Percentiles rank a stretch among this genome's conserved stretches.
These are phyloP conservation scores for Paxillus rubicundulus DNA, from an alignment of 768 basidiomycete genomes.

Conservation along the genomic window DNA sequence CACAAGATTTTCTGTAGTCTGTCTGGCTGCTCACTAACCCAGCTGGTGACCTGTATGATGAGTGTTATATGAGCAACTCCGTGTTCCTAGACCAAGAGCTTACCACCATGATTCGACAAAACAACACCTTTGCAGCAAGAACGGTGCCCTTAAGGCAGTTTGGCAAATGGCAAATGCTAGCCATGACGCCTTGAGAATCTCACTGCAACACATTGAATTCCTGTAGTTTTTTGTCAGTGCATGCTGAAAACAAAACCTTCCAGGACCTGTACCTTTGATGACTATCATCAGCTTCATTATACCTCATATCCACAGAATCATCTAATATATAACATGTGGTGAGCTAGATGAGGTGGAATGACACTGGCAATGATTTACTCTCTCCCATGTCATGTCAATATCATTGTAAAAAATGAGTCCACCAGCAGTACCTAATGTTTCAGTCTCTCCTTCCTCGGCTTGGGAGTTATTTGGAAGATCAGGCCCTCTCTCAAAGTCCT, in stretches of 20 bases:
- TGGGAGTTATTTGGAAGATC: constrained; percentile 23
- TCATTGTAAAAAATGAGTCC: constrained; percentile 66
- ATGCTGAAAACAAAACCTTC: not conserved
- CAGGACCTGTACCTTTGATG: constrained; percentile 54
- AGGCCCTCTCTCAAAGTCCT: constrained; percentile 50
- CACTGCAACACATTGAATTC: constrained; percentile 72
- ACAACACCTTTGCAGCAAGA: constrained; percentile 87
- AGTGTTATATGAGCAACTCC: constrained; percentile 1
- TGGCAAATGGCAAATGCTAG: constrained; percentile 5
- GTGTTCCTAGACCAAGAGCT: constrained; percentile 5
- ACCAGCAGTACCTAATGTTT: constrained; percentile 65
- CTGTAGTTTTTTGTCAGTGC: constrained; percentile 32
- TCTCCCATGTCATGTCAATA: constrained; percentile 75
- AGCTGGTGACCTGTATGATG: constrained; percentile 59
- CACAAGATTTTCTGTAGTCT: not conserved
- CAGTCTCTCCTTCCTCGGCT: constrained; percentile 34
- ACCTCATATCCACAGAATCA: constrained; percentile 71
- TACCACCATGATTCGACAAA: constrained; percentile 89
- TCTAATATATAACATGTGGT: constrained; percentile 37
- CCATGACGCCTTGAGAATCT: not conserved
- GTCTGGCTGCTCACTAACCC: constrained; percentile 56
- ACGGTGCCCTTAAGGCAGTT: constrained; percentile 66
- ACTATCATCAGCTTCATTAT: constrained; percentile 69
- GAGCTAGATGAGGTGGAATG: not conserved
- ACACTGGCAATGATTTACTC: constrained; percentile 34